Evolutionary conservation across 345 rosid species (phyloP).

Genomic region (Eucalyptus polyanthemos): DNA sequence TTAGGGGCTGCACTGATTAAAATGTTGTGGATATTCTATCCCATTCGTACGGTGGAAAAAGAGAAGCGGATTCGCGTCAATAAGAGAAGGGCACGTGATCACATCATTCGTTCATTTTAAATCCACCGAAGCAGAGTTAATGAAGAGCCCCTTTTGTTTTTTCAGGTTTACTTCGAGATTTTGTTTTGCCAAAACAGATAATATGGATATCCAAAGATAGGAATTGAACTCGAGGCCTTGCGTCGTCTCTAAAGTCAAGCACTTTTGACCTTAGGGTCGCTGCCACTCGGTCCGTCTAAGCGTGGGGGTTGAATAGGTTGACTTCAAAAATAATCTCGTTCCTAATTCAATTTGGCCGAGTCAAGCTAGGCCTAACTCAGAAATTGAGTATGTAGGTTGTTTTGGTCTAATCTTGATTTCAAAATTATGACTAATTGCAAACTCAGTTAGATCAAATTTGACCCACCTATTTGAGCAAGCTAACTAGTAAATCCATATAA

Average conservation of each 20-base stretch:
- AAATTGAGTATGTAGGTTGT: not conserved
- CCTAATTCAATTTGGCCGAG: not conserved
- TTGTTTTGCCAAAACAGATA: not conserved
- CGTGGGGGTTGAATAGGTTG: accelerated
- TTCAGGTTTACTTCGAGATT: accelerated
- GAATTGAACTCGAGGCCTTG: not conserved
- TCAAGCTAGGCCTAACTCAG: not conserved
- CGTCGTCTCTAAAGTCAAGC: accelerated
- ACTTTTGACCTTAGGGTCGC: not conserved
- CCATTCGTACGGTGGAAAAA: not conserved
- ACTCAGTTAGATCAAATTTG: accelerated
- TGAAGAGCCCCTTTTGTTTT: not conserved
- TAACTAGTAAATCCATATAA: not conserved
- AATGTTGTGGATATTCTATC: not conserved
- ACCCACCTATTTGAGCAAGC: not conserved
- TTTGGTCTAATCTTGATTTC: not conserved
- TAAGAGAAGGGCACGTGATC: not conserved
- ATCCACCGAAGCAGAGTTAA: not conserved
- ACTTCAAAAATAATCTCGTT: no score
- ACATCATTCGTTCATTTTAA: not conserved
- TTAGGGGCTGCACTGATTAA: not conserved
- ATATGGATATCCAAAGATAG: not conserved
- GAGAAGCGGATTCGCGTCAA: not conserved
- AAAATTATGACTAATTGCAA: not conserved
- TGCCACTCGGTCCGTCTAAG: not conserved